Conservation (phyloP, 768 basidiomycete genomes). For the Tephrocybe sp. region DNA sequence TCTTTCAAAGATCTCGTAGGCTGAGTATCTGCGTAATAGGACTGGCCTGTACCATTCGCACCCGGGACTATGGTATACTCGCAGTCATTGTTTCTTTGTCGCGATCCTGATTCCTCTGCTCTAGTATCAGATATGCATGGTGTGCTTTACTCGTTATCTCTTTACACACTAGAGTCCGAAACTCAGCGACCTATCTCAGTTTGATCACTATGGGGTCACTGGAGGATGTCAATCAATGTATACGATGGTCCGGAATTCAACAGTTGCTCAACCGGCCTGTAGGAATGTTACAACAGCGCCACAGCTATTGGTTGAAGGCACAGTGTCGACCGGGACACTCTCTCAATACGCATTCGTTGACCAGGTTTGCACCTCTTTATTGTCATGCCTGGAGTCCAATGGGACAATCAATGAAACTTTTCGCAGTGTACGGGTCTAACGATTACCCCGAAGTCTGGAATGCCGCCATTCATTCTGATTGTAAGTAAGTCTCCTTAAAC, state of each 20-base stretch:
- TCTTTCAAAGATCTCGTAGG: background rate
- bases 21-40: slow-evolving; percentile 24
- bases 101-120: background rate
- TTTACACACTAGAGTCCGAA: background rate
- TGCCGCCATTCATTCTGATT: slow-evolving; percentile 48
- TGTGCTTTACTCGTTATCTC: slow-evolving; percentile 18
- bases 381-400: too few species aligned
- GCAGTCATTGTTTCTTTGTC: background rate
- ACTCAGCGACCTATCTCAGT: slow-evolving; percentile 25
- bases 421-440: slow-evolving; percentile 49
- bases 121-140: slow-evolving; percentile 62
- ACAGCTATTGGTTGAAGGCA: slow-evolving; percentile 33
- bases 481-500: slow-evolving; percentile 22
- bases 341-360: slow-evolving; percentile 45
- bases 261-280: slow-evolving; percentile 34
- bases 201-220: slow-evolving; percentile 43
- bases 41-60: slow-evolving; percentile 49
- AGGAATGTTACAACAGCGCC: slow-evolving; percentile 37
- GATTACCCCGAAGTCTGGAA: slow-evolving; percentile 42
- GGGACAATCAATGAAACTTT: too few species aligned
- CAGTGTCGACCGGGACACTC: slow-evolving; percentile 37
- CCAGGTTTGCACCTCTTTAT: slow-evolving; percentile 31
- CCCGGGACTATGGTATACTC: slow-evolving; percentile 40
- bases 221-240: slow-evolving; percentile 56
- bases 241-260: slow-evolving; percentile 44